Evolutionary conservation across 1,284 basidiomycete species (phyloP).

Genomic region (Fomitopsis pinicola): DNA sequence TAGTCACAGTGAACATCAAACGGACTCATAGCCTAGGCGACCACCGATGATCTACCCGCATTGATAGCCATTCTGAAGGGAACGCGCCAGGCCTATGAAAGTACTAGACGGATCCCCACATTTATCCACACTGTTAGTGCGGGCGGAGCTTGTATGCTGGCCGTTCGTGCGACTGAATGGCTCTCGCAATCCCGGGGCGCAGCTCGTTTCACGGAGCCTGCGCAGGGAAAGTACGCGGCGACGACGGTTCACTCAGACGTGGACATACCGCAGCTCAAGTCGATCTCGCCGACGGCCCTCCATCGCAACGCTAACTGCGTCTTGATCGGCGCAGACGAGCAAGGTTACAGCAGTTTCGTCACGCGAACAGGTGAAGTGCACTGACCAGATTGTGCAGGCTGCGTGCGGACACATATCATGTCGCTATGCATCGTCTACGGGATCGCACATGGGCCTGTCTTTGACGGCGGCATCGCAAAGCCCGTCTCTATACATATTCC

Average conservation of each 20-base stretch:
- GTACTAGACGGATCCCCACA: conserved; percentile 34
- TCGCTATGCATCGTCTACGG: conserved; percentile 37
- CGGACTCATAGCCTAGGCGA: conserved; percentile 28
- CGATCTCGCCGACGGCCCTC: conserved; percentile 23
- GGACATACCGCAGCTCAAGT: conserved; percentile 26
- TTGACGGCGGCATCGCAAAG: conserved; percentile 34
- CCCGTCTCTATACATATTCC: conserved; percentile 32
- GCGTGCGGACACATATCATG: conserved; percentile 33
- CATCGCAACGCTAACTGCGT: conserved; percentile 28
- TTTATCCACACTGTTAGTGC: neutral
- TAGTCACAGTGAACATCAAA: too few species aligned
- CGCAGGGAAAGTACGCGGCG: conserved; percentile 9
- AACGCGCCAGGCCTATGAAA: conserved; percentile 34
- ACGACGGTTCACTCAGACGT: conserved; percentile 29
- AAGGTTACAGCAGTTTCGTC: conserved; percentile 20
- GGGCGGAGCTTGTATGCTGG: too few species aligned
- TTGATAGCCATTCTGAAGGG: conserved; percentile 43
- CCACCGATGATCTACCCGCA: conserved; percentile 39
- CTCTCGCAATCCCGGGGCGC: conserved; percentile 27
- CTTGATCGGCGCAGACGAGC: conserved; percentile 27
- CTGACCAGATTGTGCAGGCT: conserved; percentile 24
- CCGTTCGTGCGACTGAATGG: too few species aligned
- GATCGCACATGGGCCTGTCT: conserved; percentile 27
- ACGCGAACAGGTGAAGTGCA: neutral
- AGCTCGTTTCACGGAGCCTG: neutral